Evolutionary conservation across 2,329 filamentous ascomycete genomes (phyloP).

Genomic region (Pseudogymnoascus sp.): DNA sequence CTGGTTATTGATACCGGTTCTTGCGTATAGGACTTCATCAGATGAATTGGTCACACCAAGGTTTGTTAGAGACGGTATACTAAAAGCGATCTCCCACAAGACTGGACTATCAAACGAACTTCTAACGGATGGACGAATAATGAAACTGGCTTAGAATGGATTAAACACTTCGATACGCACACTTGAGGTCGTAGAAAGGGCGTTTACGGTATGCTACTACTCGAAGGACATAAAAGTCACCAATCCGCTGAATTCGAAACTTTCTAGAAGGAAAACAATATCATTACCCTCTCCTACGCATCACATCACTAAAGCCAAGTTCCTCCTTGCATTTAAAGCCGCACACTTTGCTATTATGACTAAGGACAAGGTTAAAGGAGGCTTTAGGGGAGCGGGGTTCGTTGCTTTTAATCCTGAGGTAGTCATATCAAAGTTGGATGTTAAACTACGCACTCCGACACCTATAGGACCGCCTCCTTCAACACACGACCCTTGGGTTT

Average conservation of each 20-base stretch:
- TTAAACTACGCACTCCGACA: neutral
- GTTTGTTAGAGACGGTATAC: constrained; percentile 14
- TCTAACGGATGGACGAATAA: constrained; percentile 29
- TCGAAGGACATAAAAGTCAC: constrained; percentile 31
- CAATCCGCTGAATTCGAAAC: constrained; percentile 27
- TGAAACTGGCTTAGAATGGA: constrained; percentile 21
- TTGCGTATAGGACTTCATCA: no score
- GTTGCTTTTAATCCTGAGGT: constrained; percentile 26
- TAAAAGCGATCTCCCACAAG: constrained; percentile 14
- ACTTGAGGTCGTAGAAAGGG: constrained; percentile 22
- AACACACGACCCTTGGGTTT: no score
- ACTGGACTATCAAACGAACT: constrained; percentile 23
- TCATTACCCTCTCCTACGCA: constrained; percentile 23
- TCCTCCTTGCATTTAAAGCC: constrained; percentile 21
- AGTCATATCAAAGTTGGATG: constrained; percentile 24
- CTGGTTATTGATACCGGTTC: neutral
- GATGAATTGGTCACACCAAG: no score
- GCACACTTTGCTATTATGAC: constrained; percentile 22
- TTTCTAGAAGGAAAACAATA: constrained; percentile 27
- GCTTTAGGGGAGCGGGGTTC: constrained; percentile 26
- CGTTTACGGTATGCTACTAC: constrained; percentile 30
- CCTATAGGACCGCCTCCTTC: neutral
- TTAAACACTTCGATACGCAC: no score
- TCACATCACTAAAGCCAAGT: constrained; percentile 4
- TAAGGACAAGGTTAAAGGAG: constrained; percentile 22